Evolutionary conservation across 768 basidiomycete genomes (phyloP).

Genomic region (Rubroboletus pulcherrimus): DNA sequence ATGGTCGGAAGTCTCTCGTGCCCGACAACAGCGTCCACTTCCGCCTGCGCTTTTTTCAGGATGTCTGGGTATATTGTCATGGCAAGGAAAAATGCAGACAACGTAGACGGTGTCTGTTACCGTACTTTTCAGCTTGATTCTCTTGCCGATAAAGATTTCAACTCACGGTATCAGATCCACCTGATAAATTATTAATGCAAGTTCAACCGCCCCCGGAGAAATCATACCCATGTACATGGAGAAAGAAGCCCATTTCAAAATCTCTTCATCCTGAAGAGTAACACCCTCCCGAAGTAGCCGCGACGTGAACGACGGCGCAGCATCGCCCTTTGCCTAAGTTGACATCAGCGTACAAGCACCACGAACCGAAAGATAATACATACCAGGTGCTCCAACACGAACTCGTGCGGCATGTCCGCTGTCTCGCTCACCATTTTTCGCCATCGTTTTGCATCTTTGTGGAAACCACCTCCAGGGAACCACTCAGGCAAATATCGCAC

Average conservation of each 20-base stretch:
- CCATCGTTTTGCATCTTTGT: conserved; percentile 6
- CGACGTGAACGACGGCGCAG: too few relatives aligned
- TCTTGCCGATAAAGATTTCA: conserved; percentile 18
- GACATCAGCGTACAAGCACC: too few relatives aligned
- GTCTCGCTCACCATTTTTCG: conserved; percentile 1
- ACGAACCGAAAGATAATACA: too few relatives aligned
- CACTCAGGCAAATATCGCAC: conserved; percentile 19
- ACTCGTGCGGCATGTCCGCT: conserved; percentile 1
- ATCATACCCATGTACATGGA: too few relatives aligned
- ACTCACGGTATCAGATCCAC: conserved; percentile 8
- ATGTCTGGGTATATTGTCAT: conserved; percentile 8
- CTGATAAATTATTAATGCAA: too few relatives aligned
- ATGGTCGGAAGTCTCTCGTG: conserved; percentile 9
- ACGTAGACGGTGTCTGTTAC: conserved; percentile 15
- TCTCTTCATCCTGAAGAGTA: too few relatives aligned
- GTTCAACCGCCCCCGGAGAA: too few relatives aligned
- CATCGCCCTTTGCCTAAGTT: too few relatives aligned
- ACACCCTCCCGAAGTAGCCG: too few relatives aligned
- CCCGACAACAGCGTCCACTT: conserved; percentile 8
- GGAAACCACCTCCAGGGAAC: conserved; percentile 22
- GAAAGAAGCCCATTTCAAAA: too few relatives aligned
- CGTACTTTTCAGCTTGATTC: neutral
- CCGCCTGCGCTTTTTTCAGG: conserved; percentile 8
- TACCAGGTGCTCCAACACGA: conserved; percentile 3
- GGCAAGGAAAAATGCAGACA: conserved; percentile 10